These are phyloP conservation scores for Rhododendron kiyosumense DNA, from an alignment of 148 eudicot genomes.

Conservation along the genomic window DNA sequence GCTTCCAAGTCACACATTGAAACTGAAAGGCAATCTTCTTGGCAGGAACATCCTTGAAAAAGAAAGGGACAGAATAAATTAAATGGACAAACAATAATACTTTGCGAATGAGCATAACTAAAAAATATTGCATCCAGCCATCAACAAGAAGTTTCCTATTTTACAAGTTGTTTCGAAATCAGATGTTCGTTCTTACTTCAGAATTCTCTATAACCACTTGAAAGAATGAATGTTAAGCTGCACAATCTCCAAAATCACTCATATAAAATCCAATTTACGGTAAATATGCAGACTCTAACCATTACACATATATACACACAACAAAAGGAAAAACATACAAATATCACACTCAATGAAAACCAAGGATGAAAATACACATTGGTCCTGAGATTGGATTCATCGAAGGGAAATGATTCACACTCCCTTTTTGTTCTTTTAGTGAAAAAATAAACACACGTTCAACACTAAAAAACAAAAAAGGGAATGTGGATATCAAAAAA, in stretches of 20 bases:
- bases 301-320: not conserved
- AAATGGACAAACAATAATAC: constrained; percentile 9
- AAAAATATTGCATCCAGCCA: not conserved
- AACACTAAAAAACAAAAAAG: too few species aligned
- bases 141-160: not conserved
- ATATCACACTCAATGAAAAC: not conserved
- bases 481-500: too few species aligned
- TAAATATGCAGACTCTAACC: not conserved
- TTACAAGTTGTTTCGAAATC: not conserved
- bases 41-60: constrained; percentile 63
- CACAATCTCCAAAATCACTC: not conserved
- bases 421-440: too few species aligned
- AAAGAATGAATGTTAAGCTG: not conserved
- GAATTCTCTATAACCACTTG: not conserved
- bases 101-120: not conserved
- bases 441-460: too few species aligned
- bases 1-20: constrained; percentile 87
- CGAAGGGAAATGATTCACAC: too few species aligned
- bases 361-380: not conserved
- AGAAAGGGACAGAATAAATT: constrained; percentile 13
- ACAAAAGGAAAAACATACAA: not conserved
- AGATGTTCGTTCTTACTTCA: not conserved
- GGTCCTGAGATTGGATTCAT: not conserved
- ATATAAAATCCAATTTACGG: not conserved
- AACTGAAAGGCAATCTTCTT: constrained; percentile 76